These are phyloP conservation scores for Yamadazyma blattariae DNA, from an alignment of 1,139 yeast genomes.

Conservation along the genomic window DNA sequence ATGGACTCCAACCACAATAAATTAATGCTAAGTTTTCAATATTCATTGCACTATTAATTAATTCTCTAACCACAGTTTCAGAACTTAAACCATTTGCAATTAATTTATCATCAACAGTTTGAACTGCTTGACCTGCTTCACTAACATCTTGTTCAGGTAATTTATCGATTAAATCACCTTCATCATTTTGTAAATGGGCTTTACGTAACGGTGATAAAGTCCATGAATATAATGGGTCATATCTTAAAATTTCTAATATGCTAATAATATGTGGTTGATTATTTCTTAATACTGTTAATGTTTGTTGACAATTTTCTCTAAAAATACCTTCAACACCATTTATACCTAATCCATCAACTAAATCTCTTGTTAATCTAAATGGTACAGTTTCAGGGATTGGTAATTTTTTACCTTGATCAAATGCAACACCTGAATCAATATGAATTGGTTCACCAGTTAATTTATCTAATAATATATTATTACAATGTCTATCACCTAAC, in stretches of 20 bases:
- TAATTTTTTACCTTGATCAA: conserved; percentile 83
- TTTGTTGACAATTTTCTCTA: conserved; percentile 68
- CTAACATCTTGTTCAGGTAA: conserved; percentile 51
- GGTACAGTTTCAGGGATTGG: conserved; percentile 94
- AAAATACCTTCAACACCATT: conserved; percentile 80
- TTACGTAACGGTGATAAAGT: conserved; percentile 68
- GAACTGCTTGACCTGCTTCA: conserved; percentile 78
- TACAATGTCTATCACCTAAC: conserved; percentile 92
- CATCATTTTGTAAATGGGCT: conserved; percentile 52
- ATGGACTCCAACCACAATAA: conserved; percentile 82
- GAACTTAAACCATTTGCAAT: conserved; percentile 65
- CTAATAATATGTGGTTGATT: conserved; percentile 73
- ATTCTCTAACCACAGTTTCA: conserved; percentile 81
- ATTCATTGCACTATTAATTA: conserved; percentile 75
- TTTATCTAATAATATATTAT: conserved; percentile 80
- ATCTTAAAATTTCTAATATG: conserved; percentile 78
- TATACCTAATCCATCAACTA: conserved; percentile 90
- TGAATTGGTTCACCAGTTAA: conserved; percentile 88
- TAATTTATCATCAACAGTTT: conserved; percentile 69
- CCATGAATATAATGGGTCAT: conserved; percentile 96
- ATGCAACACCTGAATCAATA: conserved; percentile 94
- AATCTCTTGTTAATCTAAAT: conserved; percentile 83
- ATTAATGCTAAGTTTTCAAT: conserved; percentile 67
- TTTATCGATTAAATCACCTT: conserved; percentile 17
- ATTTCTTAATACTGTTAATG: conserved; percentile 62